A percentile compares a stretch with the other conserved stretches of the same genome.
Evolutionary conservation across 345 rosid species (phyloP).

Genomic region (Citrus inodora): DNA sequence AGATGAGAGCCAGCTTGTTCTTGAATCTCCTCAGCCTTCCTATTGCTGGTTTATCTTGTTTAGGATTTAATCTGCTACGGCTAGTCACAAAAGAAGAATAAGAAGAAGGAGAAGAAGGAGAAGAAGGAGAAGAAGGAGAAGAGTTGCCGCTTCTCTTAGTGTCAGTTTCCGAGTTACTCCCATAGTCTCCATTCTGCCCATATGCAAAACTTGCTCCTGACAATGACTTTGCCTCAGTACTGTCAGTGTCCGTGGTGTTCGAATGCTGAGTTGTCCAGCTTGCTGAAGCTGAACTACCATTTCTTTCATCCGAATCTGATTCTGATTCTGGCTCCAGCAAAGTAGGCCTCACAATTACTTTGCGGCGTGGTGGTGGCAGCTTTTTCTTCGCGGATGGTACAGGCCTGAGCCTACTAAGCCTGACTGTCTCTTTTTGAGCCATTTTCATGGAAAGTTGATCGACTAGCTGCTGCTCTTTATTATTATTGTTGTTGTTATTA

Average conservation of each 20-base stretch:
- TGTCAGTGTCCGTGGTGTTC: constrained; percentile 17
- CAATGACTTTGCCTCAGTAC: constrained; percentile 6
- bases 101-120: no score
- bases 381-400: background rate
- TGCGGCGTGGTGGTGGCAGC: constrained; percentile 10
- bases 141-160: background rate
- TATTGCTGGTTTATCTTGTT: constrained; percentile 12
- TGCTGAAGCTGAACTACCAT: constrained; percentile 11
- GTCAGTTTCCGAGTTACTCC: background rate
- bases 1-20: constrained; percentile 55
- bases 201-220: background rate
- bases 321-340: constrained; percentile 4
- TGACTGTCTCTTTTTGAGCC: background rate
- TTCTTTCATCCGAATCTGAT: constrained; percentile 14
- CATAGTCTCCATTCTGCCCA: no score
- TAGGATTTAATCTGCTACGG: constrained; percentile 16
- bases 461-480: background rate
- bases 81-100: no score
- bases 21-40: constrained; percentile 53
- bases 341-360: constrained; percentile 21
- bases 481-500: no score
- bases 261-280: constrained; percentile 13
- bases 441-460: background rate
- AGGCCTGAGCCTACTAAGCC: background rate
- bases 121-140: no score